A percentile compares a stretch with the other conserved stretches of the same genome.
Conservation (phyloP, 2,329 filamentous ascomycete species). For the Zalaria sp. region DNA sequence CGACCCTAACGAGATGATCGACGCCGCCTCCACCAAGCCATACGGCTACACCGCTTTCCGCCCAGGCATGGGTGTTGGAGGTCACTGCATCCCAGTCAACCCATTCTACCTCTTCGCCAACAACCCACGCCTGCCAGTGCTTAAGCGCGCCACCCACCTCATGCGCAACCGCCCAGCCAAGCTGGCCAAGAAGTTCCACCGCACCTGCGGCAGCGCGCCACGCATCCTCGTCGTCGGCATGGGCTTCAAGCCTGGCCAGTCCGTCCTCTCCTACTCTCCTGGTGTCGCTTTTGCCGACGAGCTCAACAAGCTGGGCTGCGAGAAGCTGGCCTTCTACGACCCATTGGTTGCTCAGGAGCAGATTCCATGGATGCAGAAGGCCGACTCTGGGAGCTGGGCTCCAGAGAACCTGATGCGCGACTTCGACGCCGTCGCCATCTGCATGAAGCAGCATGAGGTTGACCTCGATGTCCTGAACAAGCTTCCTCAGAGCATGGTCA, state of each 20-base stretch:
- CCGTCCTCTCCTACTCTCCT: conserved; percentile 8
- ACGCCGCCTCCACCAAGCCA: conserved; percentile 8
- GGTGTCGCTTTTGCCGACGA: conserved; percentile 7
- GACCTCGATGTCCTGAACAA: conserved; percentile 8
- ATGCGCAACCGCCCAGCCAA: conserved; percentile 29
- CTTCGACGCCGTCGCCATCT: conserved; percentile 9
- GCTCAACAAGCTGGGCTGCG: conserved; percentile 6
- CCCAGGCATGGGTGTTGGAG: conserved; percentile 38
- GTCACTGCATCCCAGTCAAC: conserved; percentile 44
- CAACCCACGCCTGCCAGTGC: conserved; percentile 29
- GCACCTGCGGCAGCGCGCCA: conserved; percentile 4
- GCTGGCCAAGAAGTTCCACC: conserved; percentile 6
- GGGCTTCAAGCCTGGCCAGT: conserved; percentile 11
- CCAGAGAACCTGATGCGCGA: conserved; percentile 4
- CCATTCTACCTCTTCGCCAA: conserved; percentile 36
- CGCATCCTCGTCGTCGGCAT: conserved; percentile 9
- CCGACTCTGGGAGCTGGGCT: conserved; percentile 5
- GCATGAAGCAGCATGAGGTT: conserved; percentile 8
- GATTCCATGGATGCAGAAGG: conserved; percentile 8
- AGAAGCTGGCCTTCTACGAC: conserved; percentile 8
- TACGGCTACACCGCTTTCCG: conserved; percentile 38
- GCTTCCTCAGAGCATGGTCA: conserved; percentile 5
- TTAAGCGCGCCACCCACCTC: conserved; percentile 28
- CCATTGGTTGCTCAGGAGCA: conserved; percentile 8
- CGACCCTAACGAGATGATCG: conserved; percentile 8